A percentile compares a stretch with the other conserved stretches of the same genome.
Conservation (phyloP, 352 stramenopile species). For the Pythium brachiatum region DNA sequence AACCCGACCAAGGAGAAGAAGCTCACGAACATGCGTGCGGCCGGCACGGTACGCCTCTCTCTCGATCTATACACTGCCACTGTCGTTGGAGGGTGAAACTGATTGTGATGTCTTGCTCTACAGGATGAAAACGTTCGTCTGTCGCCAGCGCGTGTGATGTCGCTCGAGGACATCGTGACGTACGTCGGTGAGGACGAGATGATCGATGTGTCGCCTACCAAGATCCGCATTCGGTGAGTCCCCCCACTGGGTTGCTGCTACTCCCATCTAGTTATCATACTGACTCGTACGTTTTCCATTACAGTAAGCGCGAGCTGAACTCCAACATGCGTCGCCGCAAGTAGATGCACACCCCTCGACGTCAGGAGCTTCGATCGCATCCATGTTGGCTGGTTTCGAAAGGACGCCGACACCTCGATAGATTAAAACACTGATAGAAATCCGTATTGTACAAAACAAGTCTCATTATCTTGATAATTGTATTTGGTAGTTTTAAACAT, state of each 20-base stretch:
- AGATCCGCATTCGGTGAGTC: slow-evolving; percentile 88
- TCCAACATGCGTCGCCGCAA: slow-evolving; percentile 69
- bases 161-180: slow-evolving; percentile 97
- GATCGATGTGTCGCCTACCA: slow-evolving; percentile 96
- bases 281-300: background rate
- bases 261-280: background rate
- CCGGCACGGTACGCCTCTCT: slow-evolving; percentile 56
- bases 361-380: background rate
- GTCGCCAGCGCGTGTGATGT: slow-evolving; percentile 90
- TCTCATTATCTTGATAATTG: background rate
- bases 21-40: slow-evolving; percentile 95
- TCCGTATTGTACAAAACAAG: slow-evolving; percentile 3
- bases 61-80: too few relatives aligned
- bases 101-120: background rate
- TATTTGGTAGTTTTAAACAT: background rate
- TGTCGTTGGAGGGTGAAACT: too few relatives aligned
- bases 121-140: slow-evolving; percentile 95
- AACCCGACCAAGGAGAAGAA: slow-evolving; percentile 98
- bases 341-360: slow-evolving; percentile 25
- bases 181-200: slow-evolving; percentile 99
- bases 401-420: slow-evolving; percentile 15
- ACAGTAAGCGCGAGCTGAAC: slow-evolving; percentile 65
- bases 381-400: slow-evolving; percentile 4
- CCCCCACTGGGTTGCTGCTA: background rate
- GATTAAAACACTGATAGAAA: slow-evolving; percentile 25